Percentiles rank a stretch among this genome's conserved stretches.
phyloP scores from a whole-genome alignment of 176 grass and related monocot species.

The Microstegium vimineum region DNA sequence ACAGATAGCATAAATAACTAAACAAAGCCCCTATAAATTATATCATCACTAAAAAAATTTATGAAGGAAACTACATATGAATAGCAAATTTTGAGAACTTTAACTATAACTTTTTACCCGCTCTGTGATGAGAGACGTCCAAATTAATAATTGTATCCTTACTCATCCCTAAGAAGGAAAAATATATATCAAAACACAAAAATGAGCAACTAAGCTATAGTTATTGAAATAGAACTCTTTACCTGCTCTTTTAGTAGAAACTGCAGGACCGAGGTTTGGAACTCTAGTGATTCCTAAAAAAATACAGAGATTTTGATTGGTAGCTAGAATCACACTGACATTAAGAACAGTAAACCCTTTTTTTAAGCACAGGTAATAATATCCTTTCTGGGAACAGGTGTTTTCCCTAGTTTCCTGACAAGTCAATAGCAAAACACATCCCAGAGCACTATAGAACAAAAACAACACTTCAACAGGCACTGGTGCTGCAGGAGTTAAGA shows the following conservation, averaged over 20 bases:
- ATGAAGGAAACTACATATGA: background rate
- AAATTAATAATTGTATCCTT: constrained; percentile 35
- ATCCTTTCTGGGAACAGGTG: background rate
- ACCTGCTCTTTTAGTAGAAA: constrained; percentile 66
- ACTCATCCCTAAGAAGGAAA: constrained; percentile 23
- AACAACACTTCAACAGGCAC: background rate
- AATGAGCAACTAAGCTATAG: background rate
- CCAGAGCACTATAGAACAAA: background rate
- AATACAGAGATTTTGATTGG: constrained; percentile 5
- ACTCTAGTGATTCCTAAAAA: constrained; percentile 43
- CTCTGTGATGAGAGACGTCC: constrained; percentile 47
- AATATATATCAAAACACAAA: background rate
- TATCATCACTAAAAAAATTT: background rate
- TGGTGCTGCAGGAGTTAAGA: background rate
- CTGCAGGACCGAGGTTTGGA: constrained; percentile 31
- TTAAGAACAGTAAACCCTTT: background rate
- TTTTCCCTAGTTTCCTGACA: background rate
- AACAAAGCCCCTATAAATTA: background rate
- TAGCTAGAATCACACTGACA: background rate
- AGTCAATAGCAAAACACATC: constrained; percentile 6
- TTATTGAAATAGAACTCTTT: constrained; percentile 5
- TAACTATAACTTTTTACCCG: constrained; percentile 21
- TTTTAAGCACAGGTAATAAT: background rate
- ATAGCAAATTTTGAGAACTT: background rate
- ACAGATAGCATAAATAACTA: constrained; percentile 11